These are phyloP conservation scores for Aspergillus latus DNA, from an alignment of 2,329 filamentous ascomycete genomes.

Conservation along the genomic window DNA sequence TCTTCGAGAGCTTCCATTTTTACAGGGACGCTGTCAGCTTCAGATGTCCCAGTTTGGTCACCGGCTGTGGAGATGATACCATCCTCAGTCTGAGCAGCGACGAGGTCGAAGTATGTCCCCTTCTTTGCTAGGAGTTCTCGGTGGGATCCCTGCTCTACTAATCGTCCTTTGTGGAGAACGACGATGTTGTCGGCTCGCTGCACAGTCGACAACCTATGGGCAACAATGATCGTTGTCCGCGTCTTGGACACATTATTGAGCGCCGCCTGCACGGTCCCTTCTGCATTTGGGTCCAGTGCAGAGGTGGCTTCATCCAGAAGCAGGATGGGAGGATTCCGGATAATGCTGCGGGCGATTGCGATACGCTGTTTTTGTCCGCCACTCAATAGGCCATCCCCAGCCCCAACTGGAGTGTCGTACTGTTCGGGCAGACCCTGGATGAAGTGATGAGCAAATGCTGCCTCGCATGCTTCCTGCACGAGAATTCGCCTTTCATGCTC, in stretches of 20 bases:
- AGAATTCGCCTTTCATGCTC: conserved; percentile 49
- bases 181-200: not conserved
- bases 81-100: not conserved
- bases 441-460: not conserved
- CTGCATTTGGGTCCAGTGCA: not conserved
- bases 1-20: too few species aligned
- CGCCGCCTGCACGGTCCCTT: not conserved
- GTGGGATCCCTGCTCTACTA: not conserved
- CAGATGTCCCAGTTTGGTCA: too few species aligned
- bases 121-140: not conserved
- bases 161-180: not conserved
- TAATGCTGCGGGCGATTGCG: not conserved
- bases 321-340: not conserved
- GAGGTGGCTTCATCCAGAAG: conserved; percentile 6
- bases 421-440: not conserved
- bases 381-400: not conserved
- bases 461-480: not conserved
- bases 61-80: too few species aligned
- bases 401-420: not conserved
- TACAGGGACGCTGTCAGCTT: too few species aligned
- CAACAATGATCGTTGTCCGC: not conserved
- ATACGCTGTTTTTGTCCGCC: not conserved
- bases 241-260: not conserved
- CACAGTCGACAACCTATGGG: not conserved
- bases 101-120: not conserved